A percentile compares a stretch with the other conserved stretches of the same genome.
These are phyloP conservation scores for Aureobasidium sp. DNA, from an alignment of 2,329 filamentous ascomycete genomes.

Conservation along the genomic window DNA sequence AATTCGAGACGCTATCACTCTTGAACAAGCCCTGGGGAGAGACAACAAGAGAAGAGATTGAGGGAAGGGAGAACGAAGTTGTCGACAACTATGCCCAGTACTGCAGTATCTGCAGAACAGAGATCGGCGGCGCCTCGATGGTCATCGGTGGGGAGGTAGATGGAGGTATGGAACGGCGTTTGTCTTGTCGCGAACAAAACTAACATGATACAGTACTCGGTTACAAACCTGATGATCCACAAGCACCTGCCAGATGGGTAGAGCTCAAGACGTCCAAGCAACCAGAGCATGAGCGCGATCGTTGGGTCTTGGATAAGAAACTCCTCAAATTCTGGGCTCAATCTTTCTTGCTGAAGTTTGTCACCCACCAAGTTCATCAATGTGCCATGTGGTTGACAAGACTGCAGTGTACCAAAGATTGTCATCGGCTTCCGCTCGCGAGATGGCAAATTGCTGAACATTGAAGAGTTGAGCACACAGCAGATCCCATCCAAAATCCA, in stretches of 20 bases:
- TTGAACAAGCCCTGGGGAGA: constrained; percentile 66
- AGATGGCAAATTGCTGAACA: constrained; percentile 58
- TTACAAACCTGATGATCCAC: constrained; percentile 57
- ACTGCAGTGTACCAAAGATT: constrained; percentile 66
- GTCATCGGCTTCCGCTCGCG: constrained; percentile 78
- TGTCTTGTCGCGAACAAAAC: neutral
- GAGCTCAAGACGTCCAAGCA: constrained; percentile 76
- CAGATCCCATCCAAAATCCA: constrained; percentile 69
- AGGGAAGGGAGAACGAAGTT: constrained; percentile 57
- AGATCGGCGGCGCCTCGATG: constrained; percentile 65
- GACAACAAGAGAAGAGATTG: constrained; percentile 66
- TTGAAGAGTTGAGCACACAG: constrained; percentile 74
- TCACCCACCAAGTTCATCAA: neutral
- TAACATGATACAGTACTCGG: constrained; percentile 59
- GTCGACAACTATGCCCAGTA: constrained; percentile 93
- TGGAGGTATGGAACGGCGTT: constrained; percentile 48
- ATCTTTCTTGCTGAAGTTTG: constrained; percentile 69
- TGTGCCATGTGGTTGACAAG: neutral
- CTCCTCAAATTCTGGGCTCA: constrained; percentile 90
- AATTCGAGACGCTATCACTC: constrained; percentile 82
- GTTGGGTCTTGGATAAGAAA: constrained; percentile 75
- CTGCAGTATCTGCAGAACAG: constrained; percentile 86
- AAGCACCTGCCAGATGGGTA: constrained; percentile 76
- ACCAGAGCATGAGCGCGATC: constrained; percentile 52
- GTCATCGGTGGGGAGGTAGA: constrained; percentile 92